These are phyloP conservation scores for Fusarium palustre DNA, from an alignment of 2,329 filamentous ascomycete species.

Conservation along the genomic window DNA sequence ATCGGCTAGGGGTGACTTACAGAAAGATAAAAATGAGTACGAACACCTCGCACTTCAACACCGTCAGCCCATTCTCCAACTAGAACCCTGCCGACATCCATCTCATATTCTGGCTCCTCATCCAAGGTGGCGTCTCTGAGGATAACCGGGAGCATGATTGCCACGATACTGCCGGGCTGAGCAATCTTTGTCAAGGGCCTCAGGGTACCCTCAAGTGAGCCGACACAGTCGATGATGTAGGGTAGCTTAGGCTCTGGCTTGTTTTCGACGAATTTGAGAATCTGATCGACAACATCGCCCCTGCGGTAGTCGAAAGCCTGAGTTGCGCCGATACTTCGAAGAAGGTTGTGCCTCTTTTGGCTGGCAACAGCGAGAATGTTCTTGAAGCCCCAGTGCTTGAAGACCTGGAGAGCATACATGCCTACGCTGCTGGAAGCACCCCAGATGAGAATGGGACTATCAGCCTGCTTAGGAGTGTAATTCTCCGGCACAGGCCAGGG, in stretches of 20 bases:
- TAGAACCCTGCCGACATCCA: constrained; percentile 60
- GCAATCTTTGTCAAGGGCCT: constrained; percentile 64
- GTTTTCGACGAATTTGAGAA: constrained; percentile 42
- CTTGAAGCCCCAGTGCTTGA: constrained; percentile 64
- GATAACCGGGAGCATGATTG: constrained; percentile 70
- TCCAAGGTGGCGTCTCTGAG: constrained; percentile 62
- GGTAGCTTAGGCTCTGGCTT: constrained; percentile 51
- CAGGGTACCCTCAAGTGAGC: constrained; percentile 60
- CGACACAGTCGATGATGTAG: constrained; percentile 68
- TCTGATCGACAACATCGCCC: constrained; percentile 51
- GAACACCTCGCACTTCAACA: constrained; percentile 65
- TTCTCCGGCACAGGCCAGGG: constrained; percentile 66
- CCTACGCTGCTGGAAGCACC: constrained; percentile 65
- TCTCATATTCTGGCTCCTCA: constrained; percentile 63
- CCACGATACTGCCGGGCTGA: constrained; percentile 62
- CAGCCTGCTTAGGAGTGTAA: constrained; percentile 52
- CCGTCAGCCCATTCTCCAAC: constrained; percentile 62
- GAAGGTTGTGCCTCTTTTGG: constrained; percentile 57
- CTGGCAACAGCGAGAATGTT: constrained; percentile 63
- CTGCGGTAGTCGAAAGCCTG: constrained; percentile 62
- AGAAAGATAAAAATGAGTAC: constrained; percentile 48
- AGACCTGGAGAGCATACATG: constrained; percentile 61
- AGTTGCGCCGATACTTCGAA: constrained; percentile 59
- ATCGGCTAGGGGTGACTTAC: constrained; percentile 25
- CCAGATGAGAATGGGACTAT: constrained; percentile 62